Evolutionary conservation across 345 rosid species (phyloP).

Genomic region (Trapa bicornis): DNA sequence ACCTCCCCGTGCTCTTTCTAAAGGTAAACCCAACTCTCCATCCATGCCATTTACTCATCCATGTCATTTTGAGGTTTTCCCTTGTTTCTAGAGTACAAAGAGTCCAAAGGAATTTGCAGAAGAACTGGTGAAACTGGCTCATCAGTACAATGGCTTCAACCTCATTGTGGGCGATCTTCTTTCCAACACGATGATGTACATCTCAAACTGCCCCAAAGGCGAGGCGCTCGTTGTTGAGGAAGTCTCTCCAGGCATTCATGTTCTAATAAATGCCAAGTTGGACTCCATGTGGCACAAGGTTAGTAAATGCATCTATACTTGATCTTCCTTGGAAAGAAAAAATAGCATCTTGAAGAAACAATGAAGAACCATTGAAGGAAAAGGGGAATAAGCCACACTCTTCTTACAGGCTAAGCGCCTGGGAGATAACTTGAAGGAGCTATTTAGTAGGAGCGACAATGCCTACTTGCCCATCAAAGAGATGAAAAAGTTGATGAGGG

Average conservation of each 20-base stretch:
- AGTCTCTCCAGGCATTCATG: slow-evolving; percentile 58
- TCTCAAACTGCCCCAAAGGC: slow-evolving; percentile 42
- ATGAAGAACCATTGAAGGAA: no score
- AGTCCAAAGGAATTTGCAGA: slow-evolving; percentile 48
- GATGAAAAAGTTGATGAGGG: slow-evolving; percentile 45
- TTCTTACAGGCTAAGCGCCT: slow-evolving; percentile 35
- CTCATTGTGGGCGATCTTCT: slow-evolving; percentile 43
- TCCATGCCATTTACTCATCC: no score
- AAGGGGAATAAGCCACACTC: neutral
- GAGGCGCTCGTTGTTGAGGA: slow-evolving; percentile 25
- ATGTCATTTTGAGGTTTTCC: neutral
- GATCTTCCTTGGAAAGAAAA: neutral
- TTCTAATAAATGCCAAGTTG: slow-evolving; percentile 47
- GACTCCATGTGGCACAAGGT: slow-evolving; percentile 54
- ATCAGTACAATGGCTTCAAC: slow-evolving; percentile 53
- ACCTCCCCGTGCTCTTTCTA: slow-evolving; percentile 53
- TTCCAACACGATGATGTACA: slow-evolving; percentile 41
- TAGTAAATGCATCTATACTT: neutral
- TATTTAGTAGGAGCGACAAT: slow-evolving; percentile 22
- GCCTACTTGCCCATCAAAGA: slow-evolving; percentile 27
- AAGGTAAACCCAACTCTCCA: slow-evolving; percentile 19
- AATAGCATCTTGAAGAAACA: neutral
- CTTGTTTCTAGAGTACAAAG: slow-evolving; percentile 30
- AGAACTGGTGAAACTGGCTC: slow-evolving; percentile 31
- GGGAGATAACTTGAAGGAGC: slow-evolving; percentile 24